Evolutionary conservation across 2,329 filamentous ascomycete genomes (phyloP).

Genomic region (Penicillium sp.): DNA sequence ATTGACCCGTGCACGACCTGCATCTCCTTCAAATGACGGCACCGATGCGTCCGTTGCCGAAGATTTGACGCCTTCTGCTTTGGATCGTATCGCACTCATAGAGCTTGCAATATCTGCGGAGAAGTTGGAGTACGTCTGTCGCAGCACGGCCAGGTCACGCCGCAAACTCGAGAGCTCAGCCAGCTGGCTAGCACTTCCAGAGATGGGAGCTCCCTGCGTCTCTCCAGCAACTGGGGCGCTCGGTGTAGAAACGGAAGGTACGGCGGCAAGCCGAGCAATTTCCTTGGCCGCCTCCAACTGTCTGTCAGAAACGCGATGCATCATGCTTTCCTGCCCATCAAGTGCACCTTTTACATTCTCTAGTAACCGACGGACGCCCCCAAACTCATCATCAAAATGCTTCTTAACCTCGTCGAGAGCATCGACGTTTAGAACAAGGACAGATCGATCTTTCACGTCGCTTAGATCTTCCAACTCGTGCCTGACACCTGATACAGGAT

Average conservation of each 20-base stretch:
- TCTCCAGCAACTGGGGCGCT: constrained; percentile 31
- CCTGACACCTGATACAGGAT: constrained; percentile 91
- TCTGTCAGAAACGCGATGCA: constrained; percentile 86
- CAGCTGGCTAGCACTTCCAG: constrained; percentile 64
- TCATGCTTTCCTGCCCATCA: constrained; percentile 78
- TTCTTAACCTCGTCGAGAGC: constrained; percentile 93
- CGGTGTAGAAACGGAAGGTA: constrained; percentile 44
- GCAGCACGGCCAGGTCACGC: constrained; percentile 85
- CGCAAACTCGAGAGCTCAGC: constrained; percentile 80
- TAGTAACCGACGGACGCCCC: constrained; percentile 78
- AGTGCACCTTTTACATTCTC: constrained; percentile 83
- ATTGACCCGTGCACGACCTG: constrained; percentile 84
- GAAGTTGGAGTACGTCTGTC: constrained; percentile 92
- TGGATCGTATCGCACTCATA: constrained; percentile 81
- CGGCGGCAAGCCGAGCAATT: constrained; percentile 69
- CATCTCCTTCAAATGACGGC: constrained; percentile 74
- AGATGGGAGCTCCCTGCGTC: constrained; percentile 32
- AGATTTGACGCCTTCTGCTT: constrained; percentile 80
- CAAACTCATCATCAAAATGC: constrained; percentile 91
- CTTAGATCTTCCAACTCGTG: constrained; percentile 92
- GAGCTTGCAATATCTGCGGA: constrained; percentile 85
- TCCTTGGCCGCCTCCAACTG: constrained; percentile 90
- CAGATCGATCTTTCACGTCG: constrained; percentile 93
- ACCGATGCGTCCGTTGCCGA: constrained; percentile 72
- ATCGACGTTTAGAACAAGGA: constrained; percentile 93